Evolutionary conservation across 139 green algal species (phyloP).

Genomic region (Coelastrella sp.): DNA sequence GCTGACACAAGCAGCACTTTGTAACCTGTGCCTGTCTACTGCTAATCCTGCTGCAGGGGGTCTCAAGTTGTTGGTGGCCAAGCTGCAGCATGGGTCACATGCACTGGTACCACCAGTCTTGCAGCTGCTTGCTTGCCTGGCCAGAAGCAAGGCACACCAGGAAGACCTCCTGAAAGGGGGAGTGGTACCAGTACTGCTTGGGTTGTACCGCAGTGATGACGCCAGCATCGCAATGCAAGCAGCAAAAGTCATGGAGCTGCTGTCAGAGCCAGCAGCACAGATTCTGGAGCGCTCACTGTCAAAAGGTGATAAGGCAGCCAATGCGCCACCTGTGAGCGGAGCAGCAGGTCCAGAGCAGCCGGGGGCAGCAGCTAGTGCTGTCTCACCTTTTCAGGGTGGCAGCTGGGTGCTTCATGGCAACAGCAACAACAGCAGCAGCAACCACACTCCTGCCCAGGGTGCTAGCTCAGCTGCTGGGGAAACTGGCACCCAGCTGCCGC

Average conservation of each 20-base stretch:
- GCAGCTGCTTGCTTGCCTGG: conserved; percentile 21
- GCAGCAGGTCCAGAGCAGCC: background rate
- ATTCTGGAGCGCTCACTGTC: conserved; percentile 38
- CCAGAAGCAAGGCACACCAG: background rate
- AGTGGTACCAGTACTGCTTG: conserved; percentile 48
- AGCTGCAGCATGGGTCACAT: conserved; percentile 1
- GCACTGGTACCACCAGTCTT: background rate
- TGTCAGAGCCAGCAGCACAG: conserved; percentile 34
- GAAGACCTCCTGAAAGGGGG: conserved; percentile 49
- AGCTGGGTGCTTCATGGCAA: background rate
- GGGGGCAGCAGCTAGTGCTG: background rate
- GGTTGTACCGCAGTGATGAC: conserved; percentile 33
- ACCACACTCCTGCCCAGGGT: background rate
- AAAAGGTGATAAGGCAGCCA: background rate
- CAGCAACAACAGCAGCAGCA: background rate
- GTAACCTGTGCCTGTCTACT: background rate
- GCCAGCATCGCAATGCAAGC: background rate
- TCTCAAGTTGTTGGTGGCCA: background rate
- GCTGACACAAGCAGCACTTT: background rate
- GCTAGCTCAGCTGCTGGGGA: background rate
- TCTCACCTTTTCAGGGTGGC: background rate
- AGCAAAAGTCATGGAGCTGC: conserved; percentile 23
- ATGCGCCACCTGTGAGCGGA: background rate
- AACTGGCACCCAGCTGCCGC: background rate
- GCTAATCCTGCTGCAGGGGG: conserved; percentile 16